phyloP scores from a whole-genome alignment of 441 rosid genomes.

The Gossypium gossypioides region DNA sequence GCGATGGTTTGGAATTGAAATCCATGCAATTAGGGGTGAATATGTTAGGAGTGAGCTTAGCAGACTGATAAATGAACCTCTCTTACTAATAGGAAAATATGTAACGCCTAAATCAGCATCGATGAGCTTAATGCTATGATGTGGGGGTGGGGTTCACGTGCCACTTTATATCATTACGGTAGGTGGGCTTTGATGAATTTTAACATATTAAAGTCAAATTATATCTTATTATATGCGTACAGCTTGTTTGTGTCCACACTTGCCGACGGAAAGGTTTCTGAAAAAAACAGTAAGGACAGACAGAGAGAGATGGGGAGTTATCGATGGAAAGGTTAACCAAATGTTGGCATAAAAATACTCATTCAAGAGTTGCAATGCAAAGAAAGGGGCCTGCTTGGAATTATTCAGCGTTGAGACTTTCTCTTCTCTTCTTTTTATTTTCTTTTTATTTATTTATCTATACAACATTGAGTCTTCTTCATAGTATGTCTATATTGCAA shows the following conservation, averaged over 20 bases:
- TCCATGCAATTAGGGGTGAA: conserved; percentile 23
- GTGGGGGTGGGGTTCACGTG: neutral
- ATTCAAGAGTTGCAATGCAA: neutral
- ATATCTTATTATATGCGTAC: neutral
- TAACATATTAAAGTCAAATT: neutral
- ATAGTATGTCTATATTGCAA: too few species aligned
- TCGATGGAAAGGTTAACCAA: conserved; percentile 6
- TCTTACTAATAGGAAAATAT: neutral
- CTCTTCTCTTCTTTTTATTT: too few species aligned
- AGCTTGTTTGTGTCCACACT: neutral
- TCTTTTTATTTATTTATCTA: too few species aligned
- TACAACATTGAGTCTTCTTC: too few species aligned
- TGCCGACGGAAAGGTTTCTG: neutral
- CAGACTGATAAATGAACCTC: neutral
- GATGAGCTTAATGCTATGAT: neutral
- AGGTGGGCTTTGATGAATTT: neutral
- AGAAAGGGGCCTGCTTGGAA: neutral
- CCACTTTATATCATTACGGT: neutral
- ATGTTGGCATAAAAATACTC: neutral
- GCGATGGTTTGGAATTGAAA: conserved; percentile 29
- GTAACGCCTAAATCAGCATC: neutral
- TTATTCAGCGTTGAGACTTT: too few species aligned
- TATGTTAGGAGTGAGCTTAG: neutral
- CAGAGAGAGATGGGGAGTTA: conserved; percentile 8
- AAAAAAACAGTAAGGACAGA: neutral